Conservation (phyloP, 495 filamentous ascomycete genomes). For the Neurospora hispaniola region DNA sequence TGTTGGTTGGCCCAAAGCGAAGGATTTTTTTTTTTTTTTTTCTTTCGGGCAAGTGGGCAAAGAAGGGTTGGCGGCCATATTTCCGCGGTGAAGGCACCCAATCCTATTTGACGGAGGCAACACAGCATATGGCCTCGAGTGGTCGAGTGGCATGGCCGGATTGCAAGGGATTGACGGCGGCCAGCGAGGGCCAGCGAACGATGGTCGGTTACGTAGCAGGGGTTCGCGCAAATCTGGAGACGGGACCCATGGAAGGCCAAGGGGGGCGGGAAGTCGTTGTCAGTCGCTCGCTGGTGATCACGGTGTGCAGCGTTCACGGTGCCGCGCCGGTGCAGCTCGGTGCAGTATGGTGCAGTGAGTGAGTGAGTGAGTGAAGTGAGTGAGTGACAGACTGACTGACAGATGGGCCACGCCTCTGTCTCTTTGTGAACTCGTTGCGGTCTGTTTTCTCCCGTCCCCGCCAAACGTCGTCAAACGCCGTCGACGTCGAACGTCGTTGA, state of each 20-base stretch:
- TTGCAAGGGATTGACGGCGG: neutral
- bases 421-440: neutral
- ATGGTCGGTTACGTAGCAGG: neutral
- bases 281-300: neutral
- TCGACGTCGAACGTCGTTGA: neutral
- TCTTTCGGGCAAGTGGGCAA: too few species aligned
- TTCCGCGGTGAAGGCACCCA: neutral
- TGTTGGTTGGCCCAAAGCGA: too few species aligned
- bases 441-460: neutral
- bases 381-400: neutral
- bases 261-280: neutral
- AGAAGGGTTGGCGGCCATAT: neutral
- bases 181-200: neutral
- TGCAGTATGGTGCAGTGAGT: neutral
- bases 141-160: neutral
- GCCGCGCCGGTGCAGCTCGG: neutral
- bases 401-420: neutral
- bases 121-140: neutral
- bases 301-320: neutral
- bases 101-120: neutral
- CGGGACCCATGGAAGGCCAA: neutral
- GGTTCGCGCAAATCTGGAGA: conserved; percentile 1
- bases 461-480: neutral
- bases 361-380: neutral
- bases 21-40: too few species aligned